A percentile compares a stretch with the other conserved stretches of the same genome.
Conservation (phyloP, 805 yeast genomes). For the Naumovozyma dairenensis region DNA sequence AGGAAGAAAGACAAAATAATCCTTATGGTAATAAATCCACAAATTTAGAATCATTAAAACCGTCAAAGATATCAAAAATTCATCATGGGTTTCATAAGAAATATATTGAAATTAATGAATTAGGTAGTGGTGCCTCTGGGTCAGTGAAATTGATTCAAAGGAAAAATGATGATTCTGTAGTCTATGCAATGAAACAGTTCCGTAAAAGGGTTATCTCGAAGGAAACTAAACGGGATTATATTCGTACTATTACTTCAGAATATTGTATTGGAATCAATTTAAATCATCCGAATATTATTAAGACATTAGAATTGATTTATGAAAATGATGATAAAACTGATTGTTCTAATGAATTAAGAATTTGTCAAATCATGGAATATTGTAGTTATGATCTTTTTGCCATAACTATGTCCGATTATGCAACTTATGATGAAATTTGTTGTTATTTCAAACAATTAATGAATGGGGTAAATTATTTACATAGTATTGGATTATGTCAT, state of each 20-base stretch:
- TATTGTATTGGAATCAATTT: constrained; percentile 87
- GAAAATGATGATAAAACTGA: constrained; percentile 75
- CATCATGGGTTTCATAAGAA: constrained; percentile 53
- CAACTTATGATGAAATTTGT: constrained; percentile 65
- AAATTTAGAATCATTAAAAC: no score
- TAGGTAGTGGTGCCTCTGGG: constrained; percentile 96
- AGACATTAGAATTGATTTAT: constrained; percentile 82
- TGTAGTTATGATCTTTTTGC: constrained; percentile 89
- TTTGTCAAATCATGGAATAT: constrained; percentile 87
- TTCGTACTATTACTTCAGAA: constrained; percentile 86
- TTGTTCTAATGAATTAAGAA: no score
- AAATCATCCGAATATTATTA: constrained; percentile 80
- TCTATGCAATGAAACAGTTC: constrained; percentile 88
- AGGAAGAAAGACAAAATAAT: no score
- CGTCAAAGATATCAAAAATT: neutral
- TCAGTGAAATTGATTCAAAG: constrained; percentile 67
- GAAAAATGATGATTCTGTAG: constrained; percentile 45
- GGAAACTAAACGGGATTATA: constrained; percentile 74
- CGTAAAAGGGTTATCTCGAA: constrained; percentile 54
- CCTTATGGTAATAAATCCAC: no score
- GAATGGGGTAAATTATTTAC: constrained; percentile 69
- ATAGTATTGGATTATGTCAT: constrained; percentile 75
- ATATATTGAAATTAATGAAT: constrained; percentile 71
- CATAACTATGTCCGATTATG: constrained; percentile 84
- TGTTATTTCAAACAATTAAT: constrained; percentile 76